Percentiles rank a stretch among this genome's conserved stretches.
These are phyloP conservation scores for Cyberlindnera euphorbiae DNA, from an alignment of 805 yeast genomes.

Conservation along the genomic window DNA sequence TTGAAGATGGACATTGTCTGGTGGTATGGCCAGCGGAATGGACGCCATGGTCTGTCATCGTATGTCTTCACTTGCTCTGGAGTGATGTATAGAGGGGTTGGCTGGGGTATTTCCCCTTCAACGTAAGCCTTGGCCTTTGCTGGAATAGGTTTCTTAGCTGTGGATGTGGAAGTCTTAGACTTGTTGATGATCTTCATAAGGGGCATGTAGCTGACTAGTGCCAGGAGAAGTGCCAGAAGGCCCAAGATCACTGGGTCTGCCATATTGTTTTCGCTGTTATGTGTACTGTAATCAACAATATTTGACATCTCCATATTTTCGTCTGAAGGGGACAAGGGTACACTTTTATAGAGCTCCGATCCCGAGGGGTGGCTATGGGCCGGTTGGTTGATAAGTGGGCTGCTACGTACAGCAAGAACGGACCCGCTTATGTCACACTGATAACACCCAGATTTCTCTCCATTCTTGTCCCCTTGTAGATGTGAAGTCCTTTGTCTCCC, in stretches of 20 bases:
- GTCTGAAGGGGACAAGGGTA: too few relatives aligned
- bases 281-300: too few relatives aligned
- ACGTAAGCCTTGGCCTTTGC: slow-evolving; percentile 4
- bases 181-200: slow-evolving; percentile 8
- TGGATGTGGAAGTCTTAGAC: slow-evolving; percentile 5
- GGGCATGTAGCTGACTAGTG: slow-evolving; percentile 11
- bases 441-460: too few relatives aligned
- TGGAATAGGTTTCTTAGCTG: background rate
- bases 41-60: slow-evolving; percentile 79
- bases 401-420: too few relatives aligned
- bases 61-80: slow-evolving; percentile 62
- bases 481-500: too few relatives aligned
- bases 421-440: too few relatives aligned
- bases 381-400: too few relatives aligned
- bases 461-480: too few relatives aligned
- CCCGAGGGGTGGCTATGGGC: too few relatives aligned
- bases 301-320: too few relatives aligned
- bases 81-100: slow-evolving; percentile 57
- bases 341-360: too few relatives aligned
- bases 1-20: slow-evolving; percentile 74
- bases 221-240: slow-evolving; percentile 8
- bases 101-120: slow-evolving; percentile 25
- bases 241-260: slow-evolving; percentile 11
- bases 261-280: slow-evolving; percentile 6
- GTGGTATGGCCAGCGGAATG: slow-evolving; percentile 76